Base-by-base conservation (phyloP, 2,329 filamentous ascomycete species). In the Cladosporium austrohemisphaericum region DNA sequence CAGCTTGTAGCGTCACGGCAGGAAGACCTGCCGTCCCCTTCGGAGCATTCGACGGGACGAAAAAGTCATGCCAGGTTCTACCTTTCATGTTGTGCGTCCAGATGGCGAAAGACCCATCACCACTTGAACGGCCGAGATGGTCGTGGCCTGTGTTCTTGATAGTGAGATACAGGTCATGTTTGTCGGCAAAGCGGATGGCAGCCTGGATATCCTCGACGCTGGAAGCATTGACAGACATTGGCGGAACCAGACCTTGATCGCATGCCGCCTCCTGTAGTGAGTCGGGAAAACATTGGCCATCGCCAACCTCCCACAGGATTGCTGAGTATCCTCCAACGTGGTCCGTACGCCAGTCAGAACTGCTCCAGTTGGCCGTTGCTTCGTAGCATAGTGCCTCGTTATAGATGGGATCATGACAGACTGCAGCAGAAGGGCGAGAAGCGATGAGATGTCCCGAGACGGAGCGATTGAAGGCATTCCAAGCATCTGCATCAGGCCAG, bases 61-160 rank as follows among this genome's bases (percentile, higher is more conserved):
- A 31, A 16, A 25, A 11, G 5, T 49, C 45, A 26, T 32, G 45
- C 35, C 36, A 47, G 6, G 9, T 10, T n/a, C 43, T 28, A 8
- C 22, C 31, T n/a, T 38, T 50, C 26, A 56, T 38, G 33, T 57
- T 57, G 41, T 52, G 51, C 4, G 54, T 56, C 57, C 59, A 63
- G 13, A 63, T 44, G 5, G 54, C 53, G 11, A 63, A 49, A 5
- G 57, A 52, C 20, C 55, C 53, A 16, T 48, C 38, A 4, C 47
- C 55, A 19, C 41, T 48, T 10, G 47, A 55, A 2, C 56, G 50
- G 16, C 61, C 61, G 10, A 57, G 52, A 52, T 60, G 61, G 29
- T 61, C 60, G 36, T 62, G 57, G 4, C 61, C 61, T 13, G 49
- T 54, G 40, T 57, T 57, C 51, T 62, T 61, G 46, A 62, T 54